phyloP scores from a whole-genome alignment of 371 early-diverging fungal species.

The Apophysomyces elegans region DNA sequence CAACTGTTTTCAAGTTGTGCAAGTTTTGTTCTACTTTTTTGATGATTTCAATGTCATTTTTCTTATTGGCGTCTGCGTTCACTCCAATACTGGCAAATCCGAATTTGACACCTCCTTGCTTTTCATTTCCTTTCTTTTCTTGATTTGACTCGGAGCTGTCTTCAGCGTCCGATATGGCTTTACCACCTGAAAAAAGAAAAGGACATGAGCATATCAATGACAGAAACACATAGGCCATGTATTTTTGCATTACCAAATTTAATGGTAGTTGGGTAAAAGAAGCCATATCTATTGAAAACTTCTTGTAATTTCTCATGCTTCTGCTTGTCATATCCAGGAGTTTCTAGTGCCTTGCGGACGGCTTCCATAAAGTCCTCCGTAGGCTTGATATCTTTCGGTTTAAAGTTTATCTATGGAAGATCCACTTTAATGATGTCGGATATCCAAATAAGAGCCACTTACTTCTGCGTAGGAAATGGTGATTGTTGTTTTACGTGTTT shows the following conservation, averaged over 20 bases:
- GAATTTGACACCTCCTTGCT: neutral
- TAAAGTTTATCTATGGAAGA: neutral
- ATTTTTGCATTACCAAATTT: neutral
- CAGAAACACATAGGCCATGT: no score
- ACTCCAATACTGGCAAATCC: neutral
- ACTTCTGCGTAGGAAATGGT: neutral
- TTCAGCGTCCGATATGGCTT: neutral
- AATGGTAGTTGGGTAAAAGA: neutral
- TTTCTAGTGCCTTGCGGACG: neutral
- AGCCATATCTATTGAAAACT: neutral
- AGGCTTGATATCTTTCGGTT: neutral
- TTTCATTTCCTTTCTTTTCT: neutral
- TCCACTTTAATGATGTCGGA: neutral
- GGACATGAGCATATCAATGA: neutral
- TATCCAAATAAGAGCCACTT: neutral
- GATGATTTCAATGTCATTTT: neutral
- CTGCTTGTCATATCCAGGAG: neutral
- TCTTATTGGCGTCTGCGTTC: neutral
- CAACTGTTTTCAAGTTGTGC: neutral
- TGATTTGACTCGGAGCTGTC: neutral
- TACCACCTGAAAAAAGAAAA: neutral
- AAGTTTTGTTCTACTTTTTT: neutral
- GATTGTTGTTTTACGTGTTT: neutral
- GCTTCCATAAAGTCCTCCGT: neutral
- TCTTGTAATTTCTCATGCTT: neutral